phyloP scores from a whole-genome alignment of 768 basidiomycete genomes.

The Pilatotrama ljubarskyi region DNA sequence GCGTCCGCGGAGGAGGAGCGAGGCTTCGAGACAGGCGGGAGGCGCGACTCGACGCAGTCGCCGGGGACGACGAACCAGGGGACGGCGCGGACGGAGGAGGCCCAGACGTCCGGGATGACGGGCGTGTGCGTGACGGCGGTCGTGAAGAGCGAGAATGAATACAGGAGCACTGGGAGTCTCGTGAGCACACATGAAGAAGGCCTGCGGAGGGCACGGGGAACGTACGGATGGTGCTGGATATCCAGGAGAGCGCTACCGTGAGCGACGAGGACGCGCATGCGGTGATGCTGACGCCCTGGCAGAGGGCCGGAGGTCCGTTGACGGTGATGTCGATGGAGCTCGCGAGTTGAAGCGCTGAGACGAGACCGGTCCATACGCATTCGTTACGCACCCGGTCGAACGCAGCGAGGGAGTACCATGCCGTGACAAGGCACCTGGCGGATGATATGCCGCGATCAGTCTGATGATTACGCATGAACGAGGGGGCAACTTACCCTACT shows the following conservation, averaged over 20 bases:
- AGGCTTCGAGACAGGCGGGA: background rate
- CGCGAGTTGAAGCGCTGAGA: constrained; percentile 53
- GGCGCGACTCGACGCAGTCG: background rate
- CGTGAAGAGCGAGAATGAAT: constrained; percentile 56
- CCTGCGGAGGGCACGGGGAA: background rate
- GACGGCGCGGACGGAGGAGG: constrained; percentile 47
- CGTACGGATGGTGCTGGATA: constrained; percentile 32
- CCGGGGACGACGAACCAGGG: constrained; percentile 52
- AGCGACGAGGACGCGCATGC: constrained; percentile 33
- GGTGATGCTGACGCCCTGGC: constrained; percentile 28
- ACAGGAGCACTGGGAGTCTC: constrained; percentile 43
- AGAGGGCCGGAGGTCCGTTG: constrained; percentile 41
- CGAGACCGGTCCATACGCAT: constrained; percentile 53
- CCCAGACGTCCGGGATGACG: constrained; percentile 52
- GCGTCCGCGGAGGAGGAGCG: background rate
- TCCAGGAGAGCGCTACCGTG: constrained; percentile 33
- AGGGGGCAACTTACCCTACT: constrained; percentile 28
- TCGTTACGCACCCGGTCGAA: constrained; percentile 47
- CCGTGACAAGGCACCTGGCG: constrained; percentile 35
- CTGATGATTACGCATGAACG: too few species aligned
- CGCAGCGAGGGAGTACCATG: constrained; percentile 36
- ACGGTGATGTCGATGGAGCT: constrained; percentile 50
- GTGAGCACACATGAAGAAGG: background rate
- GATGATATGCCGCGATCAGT: background rate
- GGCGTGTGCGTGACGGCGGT: constrained; percentile 46